phyloP scores from a whole-genome alignment of 2,329 filamentous ascomycete species.

The Aschersonia sp. region DNA sequence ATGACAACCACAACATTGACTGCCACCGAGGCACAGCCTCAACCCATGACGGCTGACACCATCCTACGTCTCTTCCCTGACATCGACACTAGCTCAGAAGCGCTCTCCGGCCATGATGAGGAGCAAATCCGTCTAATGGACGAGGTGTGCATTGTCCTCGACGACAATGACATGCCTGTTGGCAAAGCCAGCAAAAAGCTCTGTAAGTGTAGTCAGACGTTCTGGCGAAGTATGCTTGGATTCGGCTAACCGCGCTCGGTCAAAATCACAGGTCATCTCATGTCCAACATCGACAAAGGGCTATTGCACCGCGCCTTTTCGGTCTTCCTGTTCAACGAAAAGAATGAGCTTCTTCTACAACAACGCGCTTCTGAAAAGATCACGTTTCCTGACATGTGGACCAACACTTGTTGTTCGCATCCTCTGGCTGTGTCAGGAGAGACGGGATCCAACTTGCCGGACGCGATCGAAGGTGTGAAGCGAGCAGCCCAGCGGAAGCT shows the following conservation, averaged over 20 bases:
- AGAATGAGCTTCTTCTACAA: conserved; percentile 86
- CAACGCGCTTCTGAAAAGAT: conserved; percentile 96
- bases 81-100: conserved; percentile 54
- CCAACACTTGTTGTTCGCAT: conserved; percentile 98
- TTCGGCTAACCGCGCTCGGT: neutral
- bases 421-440: conserved; percentile 84
- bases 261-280: conserved; percentile 62
- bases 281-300: conserved; percentile 96
- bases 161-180: conserved; percentile 83
- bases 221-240: neutral
- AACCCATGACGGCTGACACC: conserved; percentile 69
- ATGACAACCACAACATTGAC: conserved; percentile 23
- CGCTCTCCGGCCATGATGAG: conserved; percentile 83
- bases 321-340: conserved; percentile 90
- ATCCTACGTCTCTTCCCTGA: conserved; percentile 84
- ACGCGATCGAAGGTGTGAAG: conserved; percentile 76
- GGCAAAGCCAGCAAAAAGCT: conserved; percentile 97
- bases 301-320: conserved; percentile 96
- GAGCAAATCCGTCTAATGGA: conserved; percentile 98
- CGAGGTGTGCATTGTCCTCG: conserved; percentile 93
- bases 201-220: conserved; percentile 38
- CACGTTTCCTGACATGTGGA: conserved; percentile 99
- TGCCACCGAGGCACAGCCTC: conserved; percentile 27
- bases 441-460: conserved; percentile 69
- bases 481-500: conserved; percentile 86